Evolutionary conservation across 1,139 yeast genomes (phyloP), one percentile per base, ranked within the genome.

Genomic region (Pichia sp.): DNA sequence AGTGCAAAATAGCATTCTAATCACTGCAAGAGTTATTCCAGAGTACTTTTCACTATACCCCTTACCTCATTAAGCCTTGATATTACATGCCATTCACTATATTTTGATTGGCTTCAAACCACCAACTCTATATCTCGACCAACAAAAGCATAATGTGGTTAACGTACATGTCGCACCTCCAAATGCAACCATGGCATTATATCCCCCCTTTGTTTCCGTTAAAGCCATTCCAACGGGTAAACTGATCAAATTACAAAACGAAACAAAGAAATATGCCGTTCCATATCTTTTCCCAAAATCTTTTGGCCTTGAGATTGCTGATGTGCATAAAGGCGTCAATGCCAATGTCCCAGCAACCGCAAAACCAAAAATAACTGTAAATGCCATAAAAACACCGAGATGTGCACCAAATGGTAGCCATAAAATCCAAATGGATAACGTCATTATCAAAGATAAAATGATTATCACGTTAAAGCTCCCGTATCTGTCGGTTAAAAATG

Each of bases 381-480:
- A 78, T 0, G 67, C 66, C 50, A 72, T 68, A 48, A 76, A 63
- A 0, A 64, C 73, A 2, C 59, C 61, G 29, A 59, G 47, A 41
- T 57, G 49, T 3, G 56, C 48, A 2, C 81, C 82, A 49, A 77
- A 71, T 6, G 81, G 82, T 8, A 75, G 58, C 83, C 82, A 78
- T 10, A 79, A 51, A 3, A 65, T 58, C 43, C 62, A 36, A 4
- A 72, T 63, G 27, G 70, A 61, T 4, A 77, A 27, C 1, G 71
- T 57, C 68, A 33, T 76, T 64, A 41, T 69, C 52, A n/a, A 62
- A 28, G 51, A 75, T 59, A 62, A 76, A 65, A 27, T 58, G 46
- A 33, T 62, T 56, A 74, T 73, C 26, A 79, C 67, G 54, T 80
- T 81, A 60, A 75, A 80, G 36, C 75, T 66, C 0, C 88, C 88